Conservation (phyloP, 179 eudicot genomes). For the Heliamphora pulchella region DNA sequence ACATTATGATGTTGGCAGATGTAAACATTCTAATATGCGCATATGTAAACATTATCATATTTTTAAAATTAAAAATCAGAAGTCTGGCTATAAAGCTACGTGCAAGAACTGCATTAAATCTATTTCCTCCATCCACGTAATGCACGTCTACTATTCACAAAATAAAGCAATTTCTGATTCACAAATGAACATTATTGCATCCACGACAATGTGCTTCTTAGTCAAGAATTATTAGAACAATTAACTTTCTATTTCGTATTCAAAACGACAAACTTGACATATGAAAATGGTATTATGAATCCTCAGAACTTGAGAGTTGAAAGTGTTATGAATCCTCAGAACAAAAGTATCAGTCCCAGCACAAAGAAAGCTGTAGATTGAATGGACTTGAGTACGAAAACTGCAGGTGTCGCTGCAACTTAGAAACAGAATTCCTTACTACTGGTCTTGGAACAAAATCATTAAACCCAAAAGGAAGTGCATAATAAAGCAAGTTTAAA, state of each 20-base stretch:
- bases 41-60: no score
- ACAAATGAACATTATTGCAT: no score
- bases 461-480: constrained; percentile 25
- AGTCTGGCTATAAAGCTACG: no score
- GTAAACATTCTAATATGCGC: no score
- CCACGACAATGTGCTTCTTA: neutral
- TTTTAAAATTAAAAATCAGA: no score
- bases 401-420: constrained; percentile 42
- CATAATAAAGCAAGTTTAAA: neutral
- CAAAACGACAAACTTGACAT: neutral
- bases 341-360: constrained; percentile 27
- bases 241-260: neutral
- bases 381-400: constrained; percentile 71
- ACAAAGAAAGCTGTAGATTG: constrained; percentile 73
- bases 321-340: constrained; percentile 4
- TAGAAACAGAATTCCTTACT: constrained; percentile 59
- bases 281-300: neutral
- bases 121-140: neutral
- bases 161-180: neutral
- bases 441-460: constrained; percentile 75
- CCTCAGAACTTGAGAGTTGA: neutral
- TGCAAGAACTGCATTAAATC: no score
- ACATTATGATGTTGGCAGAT: no score
- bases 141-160: neutral
- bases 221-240: neutral